Evolutionary conservation across 2,329 filamentous ascomycete genomes (phyloP).

Genomic region (Didymosphaeria variabile): DNA sequence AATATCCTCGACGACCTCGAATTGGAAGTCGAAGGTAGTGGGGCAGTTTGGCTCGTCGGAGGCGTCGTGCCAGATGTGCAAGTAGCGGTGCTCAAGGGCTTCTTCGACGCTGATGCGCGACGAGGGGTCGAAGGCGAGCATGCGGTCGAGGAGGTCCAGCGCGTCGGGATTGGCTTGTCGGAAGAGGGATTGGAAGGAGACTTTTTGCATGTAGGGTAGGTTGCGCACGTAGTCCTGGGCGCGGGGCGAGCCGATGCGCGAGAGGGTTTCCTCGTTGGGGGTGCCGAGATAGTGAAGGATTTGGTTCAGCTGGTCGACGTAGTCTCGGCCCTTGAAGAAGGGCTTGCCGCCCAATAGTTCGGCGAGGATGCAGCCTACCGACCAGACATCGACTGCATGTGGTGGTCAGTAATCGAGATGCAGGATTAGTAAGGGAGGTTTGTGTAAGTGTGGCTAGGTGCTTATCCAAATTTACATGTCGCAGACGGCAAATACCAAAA

Average conservation of each 20-base stretch:
- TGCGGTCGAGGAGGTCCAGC: conserved; percentile 92
- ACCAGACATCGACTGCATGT: conserved; percentile 92
- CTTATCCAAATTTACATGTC: conserved; percentile 11
- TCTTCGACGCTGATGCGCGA: conserved; percentile 93
- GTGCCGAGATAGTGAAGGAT: conserved; percentile 98
- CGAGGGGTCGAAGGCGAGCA: conserved; percentile 96
- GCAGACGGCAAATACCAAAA: neutral
- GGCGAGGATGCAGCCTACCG: conserved; percentile 95
- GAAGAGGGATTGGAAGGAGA: conserved; percentile 87
- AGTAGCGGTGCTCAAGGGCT: conserved; percentile 94
- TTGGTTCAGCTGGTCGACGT: conserved; percentile 99
- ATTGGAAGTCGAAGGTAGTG: conserved; percentile 96
- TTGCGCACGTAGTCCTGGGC: conserved; percentile 99
- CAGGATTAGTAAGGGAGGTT: conserved; percentile 16
- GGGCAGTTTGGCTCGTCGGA: conserved; percentile 95
- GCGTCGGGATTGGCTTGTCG: conserved; percentile 95
- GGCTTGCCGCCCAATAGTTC: conserved; percentile 94
- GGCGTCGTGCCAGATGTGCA: conserved; percentile 98
- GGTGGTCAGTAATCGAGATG: conserved; percentile 29
- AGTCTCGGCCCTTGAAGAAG: conserved; percentile 99
- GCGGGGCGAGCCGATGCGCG: conserved; percentile 90
- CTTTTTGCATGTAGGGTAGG: conserved; percentile 92
- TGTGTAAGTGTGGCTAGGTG: conserved; percentile 10
- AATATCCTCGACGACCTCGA: conserved; percentile 96
- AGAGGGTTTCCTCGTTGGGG: conserved; percentile 92